Conservation (phyloP, 352 stramenopile genomes). For the Blastocystis hominis region DNA sequence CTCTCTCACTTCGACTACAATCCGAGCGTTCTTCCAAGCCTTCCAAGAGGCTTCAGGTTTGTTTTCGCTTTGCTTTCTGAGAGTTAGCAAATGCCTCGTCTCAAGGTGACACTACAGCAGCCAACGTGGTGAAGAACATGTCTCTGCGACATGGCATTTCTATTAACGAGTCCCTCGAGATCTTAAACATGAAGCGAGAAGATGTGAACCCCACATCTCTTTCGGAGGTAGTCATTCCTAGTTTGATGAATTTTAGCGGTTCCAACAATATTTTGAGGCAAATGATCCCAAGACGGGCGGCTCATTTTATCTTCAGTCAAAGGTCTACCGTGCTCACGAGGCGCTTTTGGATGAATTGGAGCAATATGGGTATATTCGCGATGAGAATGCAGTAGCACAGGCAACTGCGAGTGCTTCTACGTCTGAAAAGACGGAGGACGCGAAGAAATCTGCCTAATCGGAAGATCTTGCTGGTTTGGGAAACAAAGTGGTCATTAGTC, state of each 20-base stretch:
- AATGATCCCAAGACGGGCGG: slow-evolving; percentile 70
- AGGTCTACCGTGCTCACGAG: slow-evolving; percentile 71
- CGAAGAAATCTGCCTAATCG: no score
- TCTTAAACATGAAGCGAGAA: slow-evolving; percentile 61
- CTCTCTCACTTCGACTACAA: slow-evolving; percentile 22
- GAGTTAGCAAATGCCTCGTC: neutral
- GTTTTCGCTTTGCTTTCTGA: neutral
- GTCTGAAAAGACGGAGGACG: neutral
- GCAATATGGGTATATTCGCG: slow-evolving; percentile 61
- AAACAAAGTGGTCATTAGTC: neutral
- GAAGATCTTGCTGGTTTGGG: neutral
- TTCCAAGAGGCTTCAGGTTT: slow-evolving; percentile 61
- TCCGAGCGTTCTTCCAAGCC: slow-evolving; percentile 60
- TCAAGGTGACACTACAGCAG: neutral
- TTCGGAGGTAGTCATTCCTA: slow-evolving; percentile 18
- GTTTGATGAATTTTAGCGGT: slow-evolving; percentile 63
- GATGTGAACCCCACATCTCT: slow-evolving; percentile 13
- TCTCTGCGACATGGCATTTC: slow-evolving; percentile 59
- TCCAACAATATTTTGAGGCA: slow-evolving; percentile 70
- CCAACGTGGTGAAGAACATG: neutral
- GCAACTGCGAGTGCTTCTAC: neutral
- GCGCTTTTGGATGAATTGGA: slow-evolving; percentile 67
- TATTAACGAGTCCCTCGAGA: slow-evolving; percentile 59
- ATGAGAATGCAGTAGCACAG: neutral
- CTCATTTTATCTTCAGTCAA: slow-evolving; percentile 74